These are phyloP conservation scores for Xylariomycetidae sp. DNA, from an alignment of 2,329 filamentous ascomycete genomes.

Conservation along the genomic window DNA sequence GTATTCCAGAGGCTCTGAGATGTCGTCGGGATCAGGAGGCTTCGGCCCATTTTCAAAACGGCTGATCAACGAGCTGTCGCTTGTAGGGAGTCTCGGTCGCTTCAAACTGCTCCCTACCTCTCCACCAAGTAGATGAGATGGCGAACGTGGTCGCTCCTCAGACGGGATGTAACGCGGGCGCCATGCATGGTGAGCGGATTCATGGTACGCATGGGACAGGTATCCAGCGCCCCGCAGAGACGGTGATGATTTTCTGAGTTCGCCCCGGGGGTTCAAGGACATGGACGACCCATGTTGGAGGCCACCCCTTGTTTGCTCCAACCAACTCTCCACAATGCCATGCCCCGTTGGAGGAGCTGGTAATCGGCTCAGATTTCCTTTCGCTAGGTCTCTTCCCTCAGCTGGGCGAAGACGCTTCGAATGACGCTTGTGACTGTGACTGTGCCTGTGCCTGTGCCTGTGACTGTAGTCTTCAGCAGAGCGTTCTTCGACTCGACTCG, in stretches of 20 bases:
- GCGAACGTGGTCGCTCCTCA: conserved; percentile 7
- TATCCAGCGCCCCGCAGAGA: too few relatives aligned
- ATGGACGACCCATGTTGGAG: conserved; percentile 4
- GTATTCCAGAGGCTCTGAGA: conserved; percentile 3
- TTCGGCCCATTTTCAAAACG: conserved; percentile 12
- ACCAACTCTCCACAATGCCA: conserved; percentile 23
- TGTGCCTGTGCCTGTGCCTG: too few relatives aligned
- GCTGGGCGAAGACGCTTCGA: conserved; percentile 12
- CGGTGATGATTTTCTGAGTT: too few relatives aligned
- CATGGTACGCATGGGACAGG: too few relatives aligned
- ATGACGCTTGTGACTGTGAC: conserved; percentile 5
- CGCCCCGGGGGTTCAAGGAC: conserved; percentile 3
- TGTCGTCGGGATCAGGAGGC: conserved; percentile 5
- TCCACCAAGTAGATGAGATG: conserved; percentile 4
- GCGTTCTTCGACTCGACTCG: too few relatives aligned
- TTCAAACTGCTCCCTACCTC: conserved; percentile 11
- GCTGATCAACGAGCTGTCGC: conserved; percentile 24
- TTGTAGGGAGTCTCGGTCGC: conserved; percentile 12
- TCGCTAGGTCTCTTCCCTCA: too few relatives aligned
- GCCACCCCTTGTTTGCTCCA: conserved; percentile 13
- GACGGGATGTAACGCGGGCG: conserved; percentile 18
- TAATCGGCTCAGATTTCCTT: conserved; percentile 16
- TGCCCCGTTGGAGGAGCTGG: conserved; percentile 13
- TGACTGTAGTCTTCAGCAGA: too few relatives aligned
- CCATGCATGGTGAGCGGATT: too few relatives aligned